Evolutionary conservation across 768 basidiomycete species (phyloP).

Genomic region (Lyophyllum decastes): DNA sequence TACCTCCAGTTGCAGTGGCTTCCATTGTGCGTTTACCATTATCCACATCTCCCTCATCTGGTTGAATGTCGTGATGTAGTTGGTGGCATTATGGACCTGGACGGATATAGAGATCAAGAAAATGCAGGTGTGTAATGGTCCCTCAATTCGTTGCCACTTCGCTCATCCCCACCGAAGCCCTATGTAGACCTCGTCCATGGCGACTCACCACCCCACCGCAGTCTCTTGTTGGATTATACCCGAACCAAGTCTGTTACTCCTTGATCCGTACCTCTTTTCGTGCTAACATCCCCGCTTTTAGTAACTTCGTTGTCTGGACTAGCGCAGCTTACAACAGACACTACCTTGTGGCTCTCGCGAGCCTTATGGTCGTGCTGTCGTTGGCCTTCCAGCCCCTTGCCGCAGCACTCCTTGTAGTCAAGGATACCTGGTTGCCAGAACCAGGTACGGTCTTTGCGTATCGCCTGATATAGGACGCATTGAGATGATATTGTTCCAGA

Average conservation of each 20-base stretch:
- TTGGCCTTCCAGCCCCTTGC: constrained; percentile 54
- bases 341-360: constrained; percentile 50
- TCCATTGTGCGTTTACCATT: constrained; percentile 35
- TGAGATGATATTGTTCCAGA: constrained; percentile 22
- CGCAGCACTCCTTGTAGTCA: constrained; percentile 49
- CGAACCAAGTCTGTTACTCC: constrained; percentile 40
- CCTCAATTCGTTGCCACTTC: neutral
- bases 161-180: constrained; percentile 33
- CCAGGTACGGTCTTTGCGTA: constrained; percentile 34
- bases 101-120: constrained; percentile 59
- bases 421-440: constrained; percentile 41
- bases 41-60: neutral
- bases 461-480: neutral
- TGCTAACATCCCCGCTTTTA: constrained; percentile 15
- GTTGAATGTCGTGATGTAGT: constrained; percentile 21
- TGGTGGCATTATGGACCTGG: constrained; percentile 56
- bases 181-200: constrained; percentile 61
- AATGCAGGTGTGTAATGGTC: constrained; percentile 42
- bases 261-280: neutral
- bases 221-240: constrained; percentile 57
- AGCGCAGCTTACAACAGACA: constrained; percentile 47
- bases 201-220: constrained; percentile 51
- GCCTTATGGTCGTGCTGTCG: constrained; percentile 48
- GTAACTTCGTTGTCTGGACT: constrained; percentile 51
- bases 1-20: constrained; percentile 53